phyloP scores from a whole-genome alignment of 2,329 filamentous ascomycete species.

The Pseudopithomyces maydicus region DNA sequence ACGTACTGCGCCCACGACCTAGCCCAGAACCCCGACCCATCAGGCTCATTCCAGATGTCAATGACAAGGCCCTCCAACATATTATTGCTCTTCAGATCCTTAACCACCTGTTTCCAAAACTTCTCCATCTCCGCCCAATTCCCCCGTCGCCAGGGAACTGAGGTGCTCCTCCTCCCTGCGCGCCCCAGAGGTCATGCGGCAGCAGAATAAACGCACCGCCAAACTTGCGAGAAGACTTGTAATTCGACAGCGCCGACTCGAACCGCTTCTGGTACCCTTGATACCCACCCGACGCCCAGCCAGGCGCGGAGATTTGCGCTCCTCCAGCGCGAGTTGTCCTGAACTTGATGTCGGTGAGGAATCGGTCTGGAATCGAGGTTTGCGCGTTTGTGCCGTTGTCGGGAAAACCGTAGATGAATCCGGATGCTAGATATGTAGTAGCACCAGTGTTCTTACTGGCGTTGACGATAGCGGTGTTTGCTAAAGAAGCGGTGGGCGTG shows the following conservation, averaged over 20 bases:
- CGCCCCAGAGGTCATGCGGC: constrained; percentile 55
- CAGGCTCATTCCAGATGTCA: constrained; percentile 63
- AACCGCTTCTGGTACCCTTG: constrained; percentile 44
- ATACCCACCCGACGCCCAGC: constrained; percentile 33
- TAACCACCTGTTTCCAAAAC: constrained; percentile 48
- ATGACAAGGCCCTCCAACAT: constrained; percentile 47
- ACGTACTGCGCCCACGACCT: constrained; percentile 48
- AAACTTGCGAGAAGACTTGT: constrained; percentile 50
- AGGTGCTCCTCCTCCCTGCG: constrained; percentile 49
- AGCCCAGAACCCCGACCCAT: constrained; percentile 46
- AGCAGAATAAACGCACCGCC: constrained; percentile 53
- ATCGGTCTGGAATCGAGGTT: constrained; percentile 41
- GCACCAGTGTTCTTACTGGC: background rate
- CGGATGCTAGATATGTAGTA: background rate
- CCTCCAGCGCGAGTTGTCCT: constrained; percentile 49
- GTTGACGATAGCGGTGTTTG: too few relatives aligned
- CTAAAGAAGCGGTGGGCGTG: too few relatives aligned
- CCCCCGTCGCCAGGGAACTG: constrained; percentile 57
- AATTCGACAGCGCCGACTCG: constrained; percentile 52
- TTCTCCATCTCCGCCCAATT: constrained; percentile 54
- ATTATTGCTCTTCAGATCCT: constrained; percentile 45
- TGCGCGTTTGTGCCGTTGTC: constrained; percentile 41
- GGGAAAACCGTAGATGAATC: constrained; percentile 49
- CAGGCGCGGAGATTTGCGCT: constrained; percentile 48
- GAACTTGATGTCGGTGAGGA: constrained; percentile 48